phyloP scores from a whole-genome alignment of 441 rosid species.

The Pelargonium fulgidum region DNA sequence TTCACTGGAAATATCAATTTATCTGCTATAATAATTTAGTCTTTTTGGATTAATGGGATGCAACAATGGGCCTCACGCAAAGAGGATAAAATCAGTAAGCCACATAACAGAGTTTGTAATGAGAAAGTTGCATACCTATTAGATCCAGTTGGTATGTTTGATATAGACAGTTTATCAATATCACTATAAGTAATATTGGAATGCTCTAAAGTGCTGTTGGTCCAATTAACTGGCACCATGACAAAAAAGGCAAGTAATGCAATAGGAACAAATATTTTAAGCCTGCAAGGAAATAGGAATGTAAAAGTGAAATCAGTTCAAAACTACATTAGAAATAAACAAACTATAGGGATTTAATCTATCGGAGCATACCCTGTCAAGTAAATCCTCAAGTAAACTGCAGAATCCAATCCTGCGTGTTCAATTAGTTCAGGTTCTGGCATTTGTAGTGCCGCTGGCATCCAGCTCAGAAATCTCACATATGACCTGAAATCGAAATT shows the following conservation, averaged over 20 bases:
- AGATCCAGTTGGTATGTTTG: slow-evolving; percentile 61
- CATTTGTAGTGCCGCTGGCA: slow-evolving; percentile 89
- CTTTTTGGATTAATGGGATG: no score
- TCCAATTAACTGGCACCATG: slow-evolving; percentile 73
- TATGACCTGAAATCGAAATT: slow-evolving; percentile 69
- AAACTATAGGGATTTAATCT: background rate
- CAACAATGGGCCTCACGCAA: no score
- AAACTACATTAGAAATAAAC: background rate
- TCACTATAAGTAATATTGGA: slow-evolving; percentile 63
- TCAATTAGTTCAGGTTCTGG: slow-evolving; percentile 93
- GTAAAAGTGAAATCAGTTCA: slow-evolving; percentile 8
- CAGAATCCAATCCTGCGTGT: slow-evolving; percentile 96
- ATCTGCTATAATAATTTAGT: background rate
- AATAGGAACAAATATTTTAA: slow-evolving; percentile 86
- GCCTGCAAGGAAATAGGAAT: slow-evolving; percentile 34
- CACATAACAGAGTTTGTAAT: background rate
- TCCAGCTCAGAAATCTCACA: slow-evolving; percentile 75
- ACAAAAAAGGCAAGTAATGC: slow-evolving; percentile 68
- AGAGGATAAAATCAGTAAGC: background rate
- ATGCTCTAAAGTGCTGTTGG: slow-evolving; percentile 35
- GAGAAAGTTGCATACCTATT: slow-evolving; percentile 37
- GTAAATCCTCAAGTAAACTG: slow-evolving; percentile 83
- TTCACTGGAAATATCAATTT: background rate
- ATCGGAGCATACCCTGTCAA: slow-evolving; percentile 56
- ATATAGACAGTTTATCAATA: slow-evolving; percentile 83